phyloP scores from a whole-genome alignment of 345 rosid species.

The Geranium brycei region DNA sequence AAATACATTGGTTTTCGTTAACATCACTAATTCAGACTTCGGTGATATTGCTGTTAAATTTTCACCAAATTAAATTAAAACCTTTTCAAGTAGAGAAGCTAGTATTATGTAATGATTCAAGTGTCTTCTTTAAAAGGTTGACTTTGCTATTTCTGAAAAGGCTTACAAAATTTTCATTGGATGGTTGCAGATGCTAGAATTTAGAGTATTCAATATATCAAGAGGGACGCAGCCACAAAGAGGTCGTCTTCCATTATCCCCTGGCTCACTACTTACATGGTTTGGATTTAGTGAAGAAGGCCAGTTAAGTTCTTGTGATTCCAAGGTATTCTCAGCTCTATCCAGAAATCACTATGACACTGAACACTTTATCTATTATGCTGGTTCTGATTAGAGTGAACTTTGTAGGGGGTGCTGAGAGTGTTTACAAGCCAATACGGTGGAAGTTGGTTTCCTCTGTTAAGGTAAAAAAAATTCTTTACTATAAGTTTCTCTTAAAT shows the following conservation, averaged over 20 bases:
- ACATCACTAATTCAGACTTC: too few species aligned
- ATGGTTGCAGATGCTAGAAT: slow-evolving; percentile 60
- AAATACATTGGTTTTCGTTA: too few species aligned
- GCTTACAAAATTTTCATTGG: slow-evolving; percentile 1
- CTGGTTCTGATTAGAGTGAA: slow-evolving; percentile 8
- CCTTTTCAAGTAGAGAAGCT: not conserved
- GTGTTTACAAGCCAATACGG: slow-evolving; percentile 60
- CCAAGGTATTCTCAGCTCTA: slow-evolving; percentile 41
- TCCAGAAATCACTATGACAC: not conserved
- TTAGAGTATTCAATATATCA: slow-evolving; percentile 47
- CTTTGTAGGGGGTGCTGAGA: slow-evolving; percentile 61
- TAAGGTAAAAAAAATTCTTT: slow-evolving; percentile 49
- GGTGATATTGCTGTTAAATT: not conserved
- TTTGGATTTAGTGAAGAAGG: slow-evolving; percentile 91
- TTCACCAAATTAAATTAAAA: not conserved
- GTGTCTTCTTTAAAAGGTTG: not conserved
- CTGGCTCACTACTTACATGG: slow-evolving; percentile 74
- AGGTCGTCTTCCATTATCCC: slow-evolving; percentile 71
- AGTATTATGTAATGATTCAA: not conserved
- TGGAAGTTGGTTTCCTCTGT: slow-evolving; percentile 90
- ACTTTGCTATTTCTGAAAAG: not conserved
- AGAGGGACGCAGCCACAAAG: slow-evolving; percentile 38
- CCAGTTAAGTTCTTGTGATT: slow-evolving; percentile 65
- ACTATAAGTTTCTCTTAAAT: slow-evolving; percentile 5
- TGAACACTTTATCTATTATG: not conserved